These are phyloP conservation scores for Lipomyces yamanashiensis DNA, from an alignment of 805 yeast species.

Conservation along the genomic window DNA sequence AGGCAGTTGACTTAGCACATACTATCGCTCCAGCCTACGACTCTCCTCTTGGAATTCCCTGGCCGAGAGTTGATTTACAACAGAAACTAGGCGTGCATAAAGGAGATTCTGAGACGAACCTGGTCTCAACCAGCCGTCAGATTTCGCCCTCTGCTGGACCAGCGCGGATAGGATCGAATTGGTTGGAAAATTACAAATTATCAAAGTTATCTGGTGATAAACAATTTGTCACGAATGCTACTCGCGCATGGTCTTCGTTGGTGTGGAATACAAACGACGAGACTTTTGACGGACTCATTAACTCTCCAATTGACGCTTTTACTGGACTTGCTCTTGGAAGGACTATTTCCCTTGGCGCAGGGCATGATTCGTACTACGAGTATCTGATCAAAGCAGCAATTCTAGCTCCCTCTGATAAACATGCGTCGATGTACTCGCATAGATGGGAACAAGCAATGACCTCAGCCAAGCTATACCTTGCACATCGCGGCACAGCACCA, in stretches of 20 bases:
- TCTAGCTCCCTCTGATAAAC: conserved; percentile 25
- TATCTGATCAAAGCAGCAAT: conserved; percentile 34
- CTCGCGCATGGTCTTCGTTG: conserved; percentile 29
- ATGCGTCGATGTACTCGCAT: conserved; percentile 19
- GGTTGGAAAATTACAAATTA: conserved; percentile 51
- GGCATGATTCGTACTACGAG: conserved; percentile 34
- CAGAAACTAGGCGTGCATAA: conserved; percentile 20
- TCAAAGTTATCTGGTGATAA: conserved; percentile 50
- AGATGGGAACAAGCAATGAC: conserved; percentile 35
- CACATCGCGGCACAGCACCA: conserved; percentile 25
- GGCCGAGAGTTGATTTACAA: conserved; percentile 36
- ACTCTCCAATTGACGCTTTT: conserved; percentile 29
- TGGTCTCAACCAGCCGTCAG: conserved; percentile 1
- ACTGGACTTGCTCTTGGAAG: conserved; percentile 26
- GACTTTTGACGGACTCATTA: conserved; percentile 31
- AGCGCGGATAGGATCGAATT: conserved; percentile 29
- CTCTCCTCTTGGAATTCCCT: conserved; percentile 54
- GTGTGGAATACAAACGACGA: conserved; percentile 29
- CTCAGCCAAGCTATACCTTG: conserved; percentile 17
- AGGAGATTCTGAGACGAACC: background rate
- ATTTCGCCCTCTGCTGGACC: conserved; percentile 16
- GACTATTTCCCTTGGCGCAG: conserved; percentile 30
- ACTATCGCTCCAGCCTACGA: conserved; percentile 54
- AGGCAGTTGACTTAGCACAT: conserved; percentile 49
- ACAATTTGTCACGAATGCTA: conserved; percentile 44